A percentile compares a stretch with the other conserved stretches of the same genome.
phyloP scores from a whole-genome alignment of 306 rosid genomes.

The Elaeagnus macrophylla region DNA sequence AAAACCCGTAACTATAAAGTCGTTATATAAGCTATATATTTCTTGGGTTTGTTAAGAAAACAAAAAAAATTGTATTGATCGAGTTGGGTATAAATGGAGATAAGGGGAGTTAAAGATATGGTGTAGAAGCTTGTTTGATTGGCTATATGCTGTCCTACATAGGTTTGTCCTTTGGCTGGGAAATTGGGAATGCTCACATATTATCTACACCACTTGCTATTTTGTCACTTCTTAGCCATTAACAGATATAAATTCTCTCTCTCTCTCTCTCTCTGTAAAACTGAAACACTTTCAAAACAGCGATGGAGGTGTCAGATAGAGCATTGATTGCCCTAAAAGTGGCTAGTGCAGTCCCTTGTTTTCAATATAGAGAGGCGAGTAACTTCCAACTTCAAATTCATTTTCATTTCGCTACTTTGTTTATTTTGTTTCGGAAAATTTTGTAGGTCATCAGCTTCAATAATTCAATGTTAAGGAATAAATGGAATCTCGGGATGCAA shows the following conservation, averaged over 20 bases:
- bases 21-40: background rate
- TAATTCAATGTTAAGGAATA: slow-evolving; percentile 16
- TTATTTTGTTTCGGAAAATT: slow-evolving; percentile 4
- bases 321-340: slow-evolving; percentile 20
- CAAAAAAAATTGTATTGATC: background rate
- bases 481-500: slow-evolving; percentile 18
- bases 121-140: too few relatives aligned
- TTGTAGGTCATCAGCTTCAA: slow-evolving; percentile 29
- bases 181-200: background rate
- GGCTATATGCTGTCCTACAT: too few relatives aligned
- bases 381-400: slow-evolving; percentile 3
- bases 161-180: too few relatives aligned
- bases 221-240: background rate
- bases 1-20: too few relatives aligned
- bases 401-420: background rate
- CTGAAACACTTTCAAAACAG: background rate
- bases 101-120: too few relatives aligned
- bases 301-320: slow-evolving; percentile 37
- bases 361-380: slow-evolving; percentile 30
- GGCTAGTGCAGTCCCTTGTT: slow-evolving; percentile 31
- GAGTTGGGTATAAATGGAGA: background rate
- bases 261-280: background rate
- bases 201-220: slow-evolving; percentile 17
- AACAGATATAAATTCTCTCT: background rate
- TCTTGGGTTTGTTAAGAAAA: background rate